Percentiles rank a stretch among this genome's conserved stretches.
These are phyloP conservation scores for Emmonsiellopsis sp. DNA, from an alignment of 2,329 filamentous ascomycete species.

Conservation along the genomic window DNA sequence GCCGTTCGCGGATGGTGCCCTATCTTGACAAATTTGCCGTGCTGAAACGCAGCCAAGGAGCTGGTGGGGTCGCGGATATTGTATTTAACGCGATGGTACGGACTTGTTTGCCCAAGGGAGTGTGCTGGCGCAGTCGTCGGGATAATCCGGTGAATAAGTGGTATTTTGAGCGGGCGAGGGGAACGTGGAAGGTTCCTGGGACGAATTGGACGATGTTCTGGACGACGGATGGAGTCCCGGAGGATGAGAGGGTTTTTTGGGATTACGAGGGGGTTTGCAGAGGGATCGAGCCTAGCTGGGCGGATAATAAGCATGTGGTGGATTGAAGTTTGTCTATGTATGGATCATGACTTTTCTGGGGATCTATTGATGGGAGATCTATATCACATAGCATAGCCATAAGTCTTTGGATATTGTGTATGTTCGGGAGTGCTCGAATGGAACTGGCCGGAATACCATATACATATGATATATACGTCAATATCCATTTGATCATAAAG, in stretches of 20 bases:
- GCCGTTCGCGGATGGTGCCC: conserved; percentile 61
- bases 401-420: too few relatives aligned
- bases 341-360: neutral
- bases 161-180: conserved; percentile 89
- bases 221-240: conserved; percentile 63
- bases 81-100: conserved; percentile 94
- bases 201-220: conserved; percentile 98
- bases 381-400: too few relatives aligned
- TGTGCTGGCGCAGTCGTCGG: conserved; percentile 84
- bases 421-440: too few relatives aligned
- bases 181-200: conserved; percentile 71
- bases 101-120: conserved; percentile 75
- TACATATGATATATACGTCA: neutral
- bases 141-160: conserved; percentile 97
- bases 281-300: conserved; percentile 43
- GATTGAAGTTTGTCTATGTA: conserved; percentile 37
- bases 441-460: neutral
- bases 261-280: conserved; percentile 73
- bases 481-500: neutral
- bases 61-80: conserved; percentile 86
- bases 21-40: conserved; percentile 98
- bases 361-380: too few relatives aligned
- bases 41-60: conserved; percentile 76
- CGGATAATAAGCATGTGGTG: conserved; percentile 38
- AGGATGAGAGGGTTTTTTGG: conserved; percentile 44